A percentile compares a stretch with the other conserved stretches of the same genome.
These are phyloP conservation scores for Ilyonectria destructans DNA, from an alignment of 2,329 filamentous ascomycete genomes.

Conservation along the genomic window DNA sequence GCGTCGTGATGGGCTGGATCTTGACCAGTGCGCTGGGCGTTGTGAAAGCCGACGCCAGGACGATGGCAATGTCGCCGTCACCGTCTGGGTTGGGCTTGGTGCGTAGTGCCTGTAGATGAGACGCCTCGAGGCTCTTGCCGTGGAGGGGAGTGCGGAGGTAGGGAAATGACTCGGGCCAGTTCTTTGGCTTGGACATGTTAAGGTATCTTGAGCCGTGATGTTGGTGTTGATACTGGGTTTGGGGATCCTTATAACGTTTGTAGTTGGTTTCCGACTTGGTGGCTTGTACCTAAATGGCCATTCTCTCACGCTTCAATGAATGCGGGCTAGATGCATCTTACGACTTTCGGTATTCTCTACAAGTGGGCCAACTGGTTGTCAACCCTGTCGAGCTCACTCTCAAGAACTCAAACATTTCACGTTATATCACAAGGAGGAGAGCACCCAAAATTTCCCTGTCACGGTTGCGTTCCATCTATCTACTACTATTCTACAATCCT, in stretches of 20 bases:
- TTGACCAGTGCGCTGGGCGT: conserved; percentile 67
- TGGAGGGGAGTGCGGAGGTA: conserved; percentile 69
- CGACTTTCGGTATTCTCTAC: neutral
- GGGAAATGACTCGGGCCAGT: conserved; percentile 70
- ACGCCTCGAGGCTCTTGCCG: conserved; percentile 61
- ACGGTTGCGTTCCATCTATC: conserved; percentile 32
- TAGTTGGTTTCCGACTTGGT: neutral
- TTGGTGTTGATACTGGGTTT: neutral
- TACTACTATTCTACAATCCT: conserved; percentile 49
- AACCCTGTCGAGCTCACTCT: neutral
- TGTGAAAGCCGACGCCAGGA: conserved; percentile 52
- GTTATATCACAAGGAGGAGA: neutral
- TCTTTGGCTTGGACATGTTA: conserved; percentile 63
- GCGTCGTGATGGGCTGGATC: conserved; percentile 68
- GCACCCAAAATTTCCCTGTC: conserved; percentile 7
- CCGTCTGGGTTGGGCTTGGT: conserved; percentile 45
- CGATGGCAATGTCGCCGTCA: conserved; percentile 36
- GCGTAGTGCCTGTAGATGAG: conserved; percentile 60
- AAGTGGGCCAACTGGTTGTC: neutral
- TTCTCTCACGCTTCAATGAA: neutral
- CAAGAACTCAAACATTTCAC: neutral
- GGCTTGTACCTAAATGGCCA: neutral
- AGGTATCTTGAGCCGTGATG: no score
- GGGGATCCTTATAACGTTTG: neutral
- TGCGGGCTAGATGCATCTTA: neutral